Percentiles rank a stretch among this genome's conserved stretches.
These are phyloP conservation scores for Coemansia sp. DNA, from an alignment of 192 early-diverging fungal genomes.

Conservation along the genomic window DNA sequence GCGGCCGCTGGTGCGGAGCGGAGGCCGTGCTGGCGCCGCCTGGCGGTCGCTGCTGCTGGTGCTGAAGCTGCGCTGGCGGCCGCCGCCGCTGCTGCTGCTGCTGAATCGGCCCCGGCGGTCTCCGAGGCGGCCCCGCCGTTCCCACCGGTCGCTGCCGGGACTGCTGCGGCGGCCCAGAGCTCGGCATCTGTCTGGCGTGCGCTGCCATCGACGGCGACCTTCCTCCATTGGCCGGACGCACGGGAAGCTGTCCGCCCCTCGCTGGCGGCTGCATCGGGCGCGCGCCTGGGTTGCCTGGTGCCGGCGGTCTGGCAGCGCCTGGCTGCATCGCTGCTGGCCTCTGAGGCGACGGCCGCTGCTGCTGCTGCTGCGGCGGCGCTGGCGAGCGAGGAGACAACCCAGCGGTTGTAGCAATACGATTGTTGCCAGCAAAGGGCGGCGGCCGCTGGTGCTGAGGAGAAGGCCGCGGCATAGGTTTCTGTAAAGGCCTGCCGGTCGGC, in stretches of 20 bases:
- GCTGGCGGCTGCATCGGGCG: slow-evolving; percentile 2
- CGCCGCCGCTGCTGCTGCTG: slow-evolving; percentile 10
- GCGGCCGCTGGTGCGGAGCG: background rate
- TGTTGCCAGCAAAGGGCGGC: slow-evolving; percentile 1
- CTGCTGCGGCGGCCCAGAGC: no score
- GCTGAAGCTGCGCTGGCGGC: background rate
- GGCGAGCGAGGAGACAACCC: background rate
- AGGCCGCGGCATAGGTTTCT: slow-evolving; percentile 7
- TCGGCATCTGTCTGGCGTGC: no score
- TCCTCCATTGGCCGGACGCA: no score
- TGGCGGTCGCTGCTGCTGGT: background rate
- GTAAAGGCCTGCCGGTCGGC: background rate
- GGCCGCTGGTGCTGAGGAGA: slow-evolving; percentile 10
- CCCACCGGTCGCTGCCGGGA: no score
- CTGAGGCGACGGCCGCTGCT: background rate
- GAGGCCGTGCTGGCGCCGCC: background rate
- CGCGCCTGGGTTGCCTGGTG: background rate
- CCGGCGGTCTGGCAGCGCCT: background rate
- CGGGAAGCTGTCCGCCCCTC: no score
- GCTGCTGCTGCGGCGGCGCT: background rate
- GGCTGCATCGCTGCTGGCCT: background rate
- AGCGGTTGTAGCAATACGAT: background rate
- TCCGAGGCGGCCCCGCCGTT: no score
- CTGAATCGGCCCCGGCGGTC: no score
- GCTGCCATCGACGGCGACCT: no score